These are phyloP conservation scores for Clitopilus hobsonii DNA, from an alignment of 768 basidiomycete species.

Conservation along the genomic window DNA sequence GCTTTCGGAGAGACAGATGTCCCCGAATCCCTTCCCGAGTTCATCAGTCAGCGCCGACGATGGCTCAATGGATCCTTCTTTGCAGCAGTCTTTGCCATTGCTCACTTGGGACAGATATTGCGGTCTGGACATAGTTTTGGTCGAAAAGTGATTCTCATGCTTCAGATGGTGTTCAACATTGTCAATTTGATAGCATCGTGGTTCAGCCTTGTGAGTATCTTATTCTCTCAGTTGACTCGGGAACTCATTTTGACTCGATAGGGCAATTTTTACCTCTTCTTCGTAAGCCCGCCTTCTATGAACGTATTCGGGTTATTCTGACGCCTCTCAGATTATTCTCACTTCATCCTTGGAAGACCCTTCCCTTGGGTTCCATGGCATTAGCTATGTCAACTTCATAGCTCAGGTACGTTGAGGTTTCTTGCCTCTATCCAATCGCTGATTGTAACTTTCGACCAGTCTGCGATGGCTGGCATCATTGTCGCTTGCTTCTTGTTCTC, in stretches of 20 bases:
- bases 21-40: constrained; percentile 88
- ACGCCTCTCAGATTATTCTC: constrained; percentile 60
- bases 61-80: constrained; percentile 95
- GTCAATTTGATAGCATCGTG: constrained; percentile 88
- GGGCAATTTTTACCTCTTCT: constrained; percentile 96
- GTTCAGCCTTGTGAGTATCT: constrained; percentile 71
- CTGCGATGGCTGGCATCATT: constrained; percentile 77
- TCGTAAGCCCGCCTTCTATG: constrained; percentile 46
- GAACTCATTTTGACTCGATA: constrained; percentile 20
- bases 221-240: neutral
- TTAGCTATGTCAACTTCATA: constrained; percentile 71
- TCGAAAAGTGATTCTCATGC: constrained; percentile 68
- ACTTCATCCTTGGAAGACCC: constrained; percentile 83
- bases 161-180: constrained; percentile 84
- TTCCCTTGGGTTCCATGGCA: constrained; percentile 57
- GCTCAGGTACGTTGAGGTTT: constrained; percentile 54
- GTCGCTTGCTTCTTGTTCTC: constrained; percentile 90
- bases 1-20: constrained; percentile 94
- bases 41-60: constrained; percentile 86
- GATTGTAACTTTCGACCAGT: constrained; percentile 37
- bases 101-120: constrained; percentile 78
- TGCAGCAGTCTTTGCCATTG: constrained; percentile 89
- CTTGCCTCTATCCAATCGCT: constrained; percentile 4
- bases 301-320: neutral
- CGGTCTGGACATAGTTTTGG: constrained; percentile 75